Percentiles rank a stretch among this genome's conserved stretches.
Conservation (phyloP, 169 alveolate species). For the Cryptosporidium sp. region DNA sequence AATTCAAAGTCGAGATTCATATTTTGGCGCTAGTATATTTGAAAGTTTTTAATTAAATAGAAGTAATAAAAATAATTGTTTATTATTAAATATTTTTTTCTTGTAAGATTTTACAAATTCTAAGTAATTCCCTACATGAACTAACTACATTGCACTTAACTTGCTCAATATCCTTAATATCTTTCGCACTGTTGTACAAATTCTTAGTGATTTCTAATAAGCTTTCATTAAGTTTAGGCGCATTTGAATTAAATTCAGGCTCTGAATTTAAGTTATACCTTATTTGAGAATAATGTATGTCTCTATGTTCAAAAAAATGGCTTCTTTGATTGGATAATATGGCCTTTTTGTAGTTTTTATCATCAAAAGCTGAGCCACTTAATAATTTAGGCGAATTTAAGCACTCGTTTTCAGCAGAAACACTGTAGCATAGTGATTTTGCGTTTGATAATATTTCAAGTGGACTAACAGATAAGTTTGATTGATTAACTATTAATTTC, state of each 20-base stretch:
- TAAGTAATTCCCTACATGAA: constrained; percentile 53
- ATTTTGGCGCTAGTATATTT: background rate
- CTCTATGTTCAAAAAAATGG: constrained; percentile 49
- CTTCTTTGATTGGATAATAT: background rate
- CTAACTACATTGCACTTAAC: constrained; percentile 11
- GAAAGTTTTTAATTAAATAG: background rate
- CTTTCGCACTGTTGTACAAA: constrained; percentile 32
- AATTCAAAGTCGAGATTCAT: background rate
- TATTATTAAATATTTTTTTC: constrained; percentile 34
- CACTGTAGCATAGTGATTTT: background rate
- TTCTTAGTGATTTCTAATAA: constrained; percentile 53
- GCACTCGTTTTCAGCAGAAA: background rate
- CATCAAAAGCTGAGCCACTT: background rate
- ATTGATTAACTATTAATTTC: constrained; percentile 52
- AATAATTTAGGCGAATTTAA: background rate
- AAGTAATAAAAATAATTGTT: background rate
- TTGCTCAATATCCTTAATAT: constrained; percentile 14
- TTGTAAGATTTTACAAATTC: constrained; percentile 27
- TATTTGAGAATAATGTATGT: constrained; percentile 39
- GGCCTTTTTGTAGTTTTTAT: background rate
- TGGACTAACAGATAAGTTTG: constrained; percentile 39
- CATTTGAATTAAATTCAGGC: background rate
- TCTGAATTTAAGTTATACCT: background rate
- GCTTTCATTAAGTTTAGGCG: constrained; percentile 21
- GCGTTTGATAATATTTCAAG: constrained; percentile 16